Evolutionary conservation across 2,329 filamentous ascomycete genomes (phyloP), one percentile per base, ranked within the genome.

Genomic region (Allantophomopsis cytisporea): DNA sequence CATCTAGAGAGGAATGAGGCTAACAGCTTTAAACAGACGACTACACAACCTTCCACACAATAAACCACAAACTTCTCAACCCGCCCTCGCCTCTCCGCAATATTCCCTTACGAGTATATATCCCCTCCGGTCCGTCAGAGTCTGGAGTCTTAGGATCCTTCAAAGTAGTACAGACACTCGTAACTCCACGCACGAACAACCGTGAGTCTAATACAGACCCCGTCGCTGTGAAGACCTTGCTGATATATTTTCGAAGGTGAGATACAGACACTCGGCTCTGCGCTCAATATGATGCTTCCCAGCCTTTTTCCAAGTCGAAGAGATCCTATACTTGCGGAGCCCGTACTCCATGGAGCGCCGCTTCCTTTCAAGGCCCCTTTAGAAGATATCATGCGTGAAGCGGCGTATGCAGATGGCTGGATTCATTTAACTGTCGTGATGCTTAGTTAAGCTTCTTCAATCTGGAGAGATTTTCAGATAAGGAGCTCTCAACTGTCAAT

Each of bases 391-490:
- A 83, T 91, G 61, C 72, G 78, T 41, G 81, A 82, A 52, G 82
- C 83, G 4, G 77, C 85, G 2, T 96, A 95, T 64, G 78, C 86
- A 0, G 91, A 98, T 60, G 91, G 91, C 0, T 98, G 88, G 81
- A 59, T 94, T 18, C 85, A 86, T 58, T n/a, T 95, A 33, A 83
- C 86, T 39, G 73, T 95, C 5, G 70, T 79, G 15, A 80, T 93
- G 64, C 67, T 86, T 54, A 39, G 35, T 33, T 43, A 34, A 17
- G 31, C 18, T 34, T 14, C 31, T 32, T 32, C n/a, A n/a, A n/a
- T n/a, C n/a, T n/a, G n/a, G n/a, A n/a, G n/a, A n/a, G n/a, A n/a
- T n/a, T n/a, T n/a, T n/a, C n/a, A 4, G 18, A 4, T 20, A 20
- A 20, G 18, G 18, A 20, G n/a, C n/a, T n/a, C 18, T 20, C 18